Evolutionary conservation across 2,329 filamentous ascomycete species (phyloP).

Genomic region (Neopestalotiopsis clavispora): DNA sequence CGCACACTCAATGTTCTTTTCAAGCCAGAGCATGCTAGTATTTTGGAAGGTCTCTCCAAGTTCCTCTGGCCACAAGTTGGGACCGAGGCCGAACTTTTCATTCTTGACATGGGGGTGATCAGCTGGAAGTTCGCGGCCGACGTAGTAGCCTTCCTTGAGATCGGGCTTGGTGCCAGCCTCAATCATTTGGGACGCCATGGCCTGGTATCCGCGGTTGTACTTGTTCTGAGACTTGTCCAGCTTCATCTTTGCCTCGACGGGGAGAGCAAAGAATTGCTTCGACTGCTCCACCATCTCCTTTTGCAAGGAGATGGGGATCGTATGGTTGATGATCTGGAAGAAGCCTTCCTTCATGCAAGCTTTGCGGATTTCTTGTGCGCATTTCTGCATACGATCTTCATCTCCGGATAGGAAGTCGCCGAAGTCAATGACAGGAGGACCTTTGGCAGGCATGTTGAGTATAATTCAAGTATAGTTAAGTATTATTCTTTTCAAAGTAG

Average conservation of each 20-base stretch:
- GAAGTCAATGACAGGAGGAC: not conserved
- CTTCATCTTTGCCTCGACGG: conserved; percentile 10
- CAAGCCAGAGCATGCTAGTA: conserved; percentile 11
- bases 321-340: conserved; percentile 13
- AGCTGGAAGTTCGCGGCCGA: not conserved
- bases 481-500: too few species aligned
- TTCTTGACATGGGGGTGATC: not conserved
- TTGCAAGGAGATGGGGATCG: not conserved
- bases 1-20: not conserved
- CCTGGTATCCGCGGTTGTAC: conserved; percentile 16
- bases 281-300: conserved; percentile 1
- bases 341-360: conserved; percentile 14
- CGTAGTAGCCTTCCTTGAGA: conserved; percentile 16
- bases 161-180: conserved; percentile 5
- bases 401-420: not conserved
- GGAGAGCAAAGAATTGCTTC: conserved; percentile 6
- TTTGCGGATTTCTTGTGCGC: not conserved
- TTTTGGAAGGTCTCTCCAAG: conserved; percentile 9
- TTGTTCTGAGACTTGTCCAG: conserved; percentile 4
- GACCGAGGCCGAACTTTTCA: conserved; percentile 11
- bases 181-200: conserved; percentile 5
- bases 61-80: conserved; percentile 11
- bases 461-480: not conserved
- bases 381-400: not conserved
- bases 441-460: not conserved